Evolutionary conservation across 352 stramenopile genomes (phyloP), one percentile per base, ranked within the genome.

Genomic region (Globisporangium radiosum): DNA sequence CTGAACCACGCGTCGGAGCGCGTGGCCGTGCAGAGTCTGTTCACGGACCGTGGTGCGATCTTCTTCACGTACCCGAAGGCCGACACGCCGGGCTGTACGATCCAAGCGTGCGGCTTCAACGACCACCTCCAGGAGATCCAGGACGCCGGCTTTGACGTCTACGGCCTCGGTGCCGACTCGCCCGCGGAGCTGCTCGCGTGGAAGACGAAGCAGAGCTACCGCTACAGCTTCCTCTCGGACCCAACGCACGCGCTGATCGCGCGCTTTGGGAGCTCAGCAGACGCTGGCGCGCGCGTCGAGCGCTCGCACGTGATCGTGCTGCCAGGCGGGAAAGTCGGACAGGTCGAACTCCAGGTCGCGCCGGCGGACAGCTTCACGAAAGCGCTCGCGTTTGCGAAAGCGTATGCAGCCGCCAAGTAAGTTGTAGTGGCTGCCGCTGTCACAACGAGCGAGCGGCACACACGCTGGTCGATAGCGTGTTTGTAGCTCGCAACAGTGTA

Each of bases 11-110:
- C 79, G 13, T 76, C 68, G 15, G 71, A 76, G 25, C 73, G 56
- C 11, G 76, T 92, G 11, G 71, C 76, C 51, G 71, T 94, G 45
- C 82, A 91, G 56, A 72, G 85, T 17, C 56, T 95, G 43, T 77
- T 92, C 59, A 76, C 88, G 60, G 79, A 86, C 6, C 74, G 83
- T 14, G 85, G 83, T 19, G 81, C 71, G 47, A 86, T 95, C 56
- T 92, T 95, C 70, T 95, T 95, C 68, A 94, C 94, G 80, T 95
- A 88, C 66, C 84, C 86, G 6, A 92, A 92, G 60, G 86, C 86
- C 0, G 80, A 95, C 63, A 95, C 86, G 7, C 81, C 82, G 5
- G 86, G 84, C 5, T 95, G 86, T 63, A 95, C 86, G 50, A 80
- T 76, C 36, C 86, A 95, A 65, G 82, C 86, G 13, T 92, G 82